These are phyloP conservation scores for Botrytis hyacinthi DNA, from an alignment of 2,329 filamentous ascomycete species.

Conservation along the genomic window DNA sequence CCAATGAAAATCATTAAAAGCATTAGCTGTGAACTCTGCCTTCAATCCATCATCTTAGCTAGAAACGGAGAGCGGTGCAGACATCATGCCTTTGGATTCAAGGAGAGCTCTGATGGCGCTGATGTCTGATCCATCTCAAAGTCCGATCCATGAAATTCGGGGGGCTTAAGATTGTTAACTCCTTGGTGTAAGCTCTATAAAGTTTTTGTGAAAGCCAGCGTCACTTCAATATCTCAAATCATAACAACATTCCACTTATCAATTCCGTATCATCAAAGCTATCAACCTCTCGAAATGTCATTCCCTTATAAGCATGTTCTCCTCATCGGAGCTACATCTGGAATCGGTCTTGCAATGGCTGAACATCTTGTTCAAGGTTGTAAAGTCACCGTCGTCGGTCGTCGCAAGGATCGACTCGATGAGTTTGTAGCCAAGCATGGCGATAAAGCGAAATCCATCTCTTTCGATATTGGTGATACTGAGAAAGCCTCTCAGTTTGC, in stretches of 20 bases:
- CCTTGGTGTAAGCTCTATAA: background rate
- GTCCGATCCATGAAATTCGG: background rate
- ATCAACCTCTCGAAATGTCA: conserved; percentile 41
- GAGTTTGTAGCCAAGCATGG: conserved; percentile 35
- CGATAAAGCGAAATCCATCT: background rate
- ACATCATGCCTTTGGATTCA: background rate
- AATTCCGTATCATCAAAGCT: background rate
- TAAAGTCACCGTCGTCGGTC: conserved; percentile 53
- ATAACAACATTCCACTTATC: background rate
- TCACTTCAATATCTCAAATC: background rate
- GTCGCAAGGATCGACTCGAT: conserved; percentile 48
- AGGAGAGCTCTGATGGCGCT: background rate
- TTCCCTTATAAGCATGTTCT: conserved; percentile 57
- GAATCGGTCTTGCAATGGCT: conserved; percentile 49
- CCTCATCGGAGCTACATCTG: conserved; percentile 54
- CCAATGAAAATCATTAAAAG: background rate
- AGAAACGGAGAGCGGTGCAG: background rate
- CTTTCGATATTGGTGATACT: conserved; percentile 21
- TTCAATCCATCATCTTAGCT: too few relatives aligned
- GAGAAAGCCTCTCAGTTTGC: conserved; percentile 3
- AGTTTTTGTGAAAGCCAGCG: background rate
- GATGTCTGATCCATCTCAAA: background rate
- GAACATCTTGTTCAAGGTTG: conserved; percentile 47
- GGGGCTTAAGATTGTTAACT: background rate
- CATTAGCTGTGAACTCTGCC: background rate